Evolutionary conservation across 345 rosid genomes (phyloP).

Genomic region (Angophora floribunda): DNA sequence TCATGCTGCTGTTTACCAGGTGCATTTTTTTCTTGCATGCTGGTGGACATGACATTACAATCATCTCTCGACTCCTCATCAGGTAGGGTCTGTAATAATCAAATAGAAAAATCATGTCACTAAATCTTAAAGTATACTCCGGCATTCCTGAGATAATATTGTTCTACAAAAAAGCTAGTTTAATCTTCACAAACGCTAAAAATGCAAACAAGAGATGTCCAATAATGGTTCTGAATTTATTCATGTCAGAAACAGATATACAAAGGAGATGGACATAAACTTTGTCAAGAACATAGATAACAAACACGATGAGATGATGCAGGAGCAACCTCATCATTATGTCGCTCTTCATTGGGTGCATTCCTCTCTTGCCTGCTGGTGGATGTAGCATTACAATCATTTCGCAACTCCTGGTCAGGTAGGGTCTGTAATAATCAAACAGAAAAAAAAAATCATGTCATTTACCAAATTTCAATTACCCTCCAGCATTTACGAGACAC

Average conservation of each 20-base stretch:
- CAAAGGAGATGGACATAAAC: background rate
- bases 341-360: constrained; percentile 8
- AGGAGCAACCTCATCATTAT: background rate
- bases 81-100: background rate
- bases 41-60: constrained; percentile 8
- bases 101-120: background rate
- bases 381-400: constrained; percentile 2
- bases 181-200: background rate
- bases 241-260: background rate
- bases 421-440: background rate
- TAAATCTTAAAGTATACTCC: background rate
- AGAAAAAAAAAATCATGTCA: background rate
- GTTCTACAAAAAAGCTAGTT: background rate
- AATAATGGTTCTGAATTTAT: background rate
- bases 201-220: background rate
- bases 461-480: background rate
- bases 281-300: background rate
- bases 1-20: constrained; percentile 6
- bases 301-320: background rate
- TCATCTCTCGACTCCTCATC: background rate
- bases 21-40: constrained; percentile 14
- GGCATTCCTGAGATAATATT: background rate
- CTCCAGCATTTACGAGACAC: background rate
- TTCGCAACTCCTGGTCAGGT: background rate
- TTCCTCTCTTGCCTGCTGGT: constrained; percentile 18